phyloP scores from a whole-genome alignment of 768 basidiomycete species.

The Leucocoprinus sp. region DNA sequence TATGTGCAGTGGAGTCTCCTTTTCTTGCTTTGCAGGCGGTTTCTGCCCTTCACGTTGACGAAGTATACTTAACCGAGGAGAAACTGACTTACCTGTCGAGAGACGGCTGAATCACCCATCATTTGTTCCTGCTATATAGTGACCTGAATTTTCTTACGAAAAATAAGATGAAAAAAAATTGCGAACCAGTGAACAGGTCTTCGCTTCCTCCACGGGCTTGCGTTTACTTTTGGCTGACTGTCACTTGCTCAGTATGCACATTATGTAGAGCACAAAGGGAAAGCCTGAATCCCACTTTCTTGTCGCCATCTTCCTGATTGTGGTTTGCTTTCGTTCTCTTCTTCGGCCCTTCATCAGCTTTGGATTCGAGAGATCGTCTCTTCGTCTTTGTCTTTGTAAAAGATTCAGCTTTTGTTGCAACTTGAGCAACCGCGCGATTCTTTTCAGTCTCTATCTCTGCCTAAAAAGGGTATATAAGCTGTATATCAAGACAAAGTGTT shows the following conservation, averaged over 20 bases:
- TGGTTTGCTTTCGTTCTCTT: slow-evolving; percentile 4
- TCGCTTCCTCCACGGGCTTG: slow-evolving; percentile 7
- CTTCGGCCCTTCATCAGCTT: background rate
- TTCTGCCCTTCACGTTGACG: background rate
- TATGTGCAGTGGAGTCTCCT: background rate
- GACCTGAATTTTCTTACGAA: background rate
- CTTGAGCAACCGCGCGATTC: background rate
- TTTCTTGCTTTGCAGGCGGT: background rate
- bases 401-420: background rate
- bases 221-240: slow-evolving; percentile 7
- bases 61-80: background rate
- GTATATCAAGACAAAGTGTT: background rate
- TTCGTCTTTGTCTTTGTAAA: slow-evolving; percentile 7
- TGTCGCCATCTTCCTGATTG: slow-evolving; percentile 8
- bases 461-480: background rate
- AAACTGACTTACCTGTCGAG: background rate
- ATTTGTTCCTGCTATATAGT: background rate
- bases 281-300: background rate
- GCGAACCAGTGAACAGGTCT: background rate
- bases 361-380: slow-evolving; percentile 14
- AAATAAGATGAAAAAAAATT: background rate
- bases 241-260: background rate
- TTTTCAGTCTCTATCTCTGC: slow-evolving; percentile 6
- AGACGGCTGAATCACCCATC: background rate
- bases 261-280: slow-evolving; percentile 8